Evolutionary conservation across 148 eudicot genomes (phyloP).

Genomic region (Bassia scoparia): DNA sequence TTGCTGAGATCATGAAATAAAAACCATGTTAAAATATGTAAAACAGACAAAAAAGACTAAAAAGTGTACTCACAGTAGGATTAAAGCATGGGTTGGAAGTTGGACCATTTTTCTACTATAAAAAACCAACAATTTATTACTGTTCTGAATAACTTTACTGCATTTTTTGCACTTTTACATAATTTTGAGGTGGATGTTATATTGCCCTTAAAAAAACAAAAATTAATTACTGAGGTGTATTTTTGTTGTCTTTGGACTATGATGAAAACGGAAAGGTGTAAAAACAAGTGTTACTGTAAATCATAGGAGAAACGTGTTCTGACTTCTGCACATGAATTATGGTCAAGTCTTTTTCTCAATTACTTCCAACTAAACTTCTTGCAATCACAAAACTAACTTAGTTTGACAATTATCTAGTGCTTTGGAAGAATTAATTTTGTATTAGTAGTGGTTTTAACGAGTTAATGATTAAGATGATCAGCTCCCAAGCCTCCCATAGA

Average conservation of each 20-base stretch:
- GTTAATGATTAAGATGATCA: too few relatives aligned
- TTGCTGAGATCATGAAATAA: background rate
- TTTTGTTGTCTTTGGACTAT: too few relatives aligned
- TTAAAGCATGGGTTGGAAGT: background rate
- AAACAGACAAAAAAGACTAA: background rate
- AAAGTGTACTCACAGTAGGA: background rate
- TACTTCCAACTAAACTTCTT: too few relatives aligned
- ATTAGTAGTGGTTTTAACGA: too few relatives aligned
- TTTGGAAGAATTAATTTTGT: too few relatives aligned
- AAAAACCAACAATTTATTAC: background rate
- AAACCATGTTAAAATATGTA: background rate
- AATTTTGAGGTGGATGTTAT: background rate
- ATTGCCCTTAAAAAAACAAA: background rate
- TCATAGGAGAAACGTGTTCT: conserved; percentile 7
- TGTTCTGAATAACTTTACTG: conserved; percentile 2
- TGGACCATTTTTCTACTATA: background rate
- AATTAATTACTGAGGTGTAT: too few relatives aligned
- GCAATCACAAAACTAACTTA: too few relatives aligned
- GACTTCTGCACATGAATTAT: conserved; percentile 19
- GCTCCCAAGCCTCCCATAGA: too few relatives aligned
- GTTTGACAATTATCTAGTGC: too few relatives aligned
- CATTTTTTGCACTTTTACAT: conserved; percentile 11
- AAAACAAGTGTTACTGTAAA: background rate
- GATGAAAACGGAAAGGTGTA: too few relatives aligned
- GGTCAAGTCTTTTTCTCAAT: background rate